Conservation (phyloP, 2,329 filamentous ascomycete species). For the Dactylellina leptospora region DNA sequence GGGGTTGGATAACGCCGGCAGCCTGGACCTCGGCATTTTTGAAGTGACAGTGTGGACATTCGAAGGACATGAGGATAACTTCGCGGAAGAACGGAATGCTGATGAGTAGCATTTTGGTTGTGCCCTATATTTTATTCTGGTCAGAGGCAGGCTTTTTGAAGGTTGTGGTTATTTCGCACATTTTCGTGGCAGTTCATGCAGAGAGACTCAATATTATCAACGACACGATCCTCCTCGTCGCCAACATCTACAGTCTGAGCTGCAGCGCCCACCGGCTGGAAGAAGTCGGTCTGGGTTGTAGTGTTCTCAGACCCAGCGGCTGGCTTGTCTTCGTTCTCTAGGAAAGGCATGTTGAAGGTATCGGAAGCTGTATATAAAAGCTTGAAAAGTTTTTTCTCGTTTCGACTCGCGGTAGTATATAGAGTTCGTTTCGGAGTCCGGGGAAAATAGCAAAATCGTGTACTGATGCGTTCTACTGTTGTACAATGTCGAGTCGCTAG, state of each 20-base stretch:
- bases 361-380: not conserved
- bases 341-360: conserved; percentile 34
- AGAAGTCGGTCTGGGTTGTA: conserved; percentile 53
- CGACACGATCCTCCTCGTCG: conserved; percentile 57
- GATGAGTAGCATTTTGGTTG: conserved; percentile 85
- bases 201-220: conserved; percentile 71
- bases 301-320: conserved; percentile 8
- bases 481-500: too few relatives aligned
- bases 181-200: conserved; percentile 88
- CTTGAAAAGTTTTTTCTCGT: not conserved
- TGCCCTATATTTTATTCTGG: conserved; percentile 70
- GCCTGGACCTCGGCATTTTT: conserved; percentile 94
- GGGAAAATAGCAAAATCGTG: too few relatives aligned
- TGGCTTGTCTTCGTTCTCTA: conserved; percentile 27
- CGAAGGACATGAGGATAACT: conserved; percentile 96
- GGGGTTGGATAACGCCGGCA: conserved; percentile 88
- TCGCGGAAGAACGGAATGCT: conserved; percentile 97
- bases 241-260: conserved; percentile 53
- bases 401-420: too few relatives aligned
- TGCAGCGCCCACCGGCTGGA: conserved; percentile 55
- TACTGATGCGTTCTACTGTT: too few relatives aligned
- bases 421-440: too few relatives aligned
- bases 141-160: conserved; percentile 26
- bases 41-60: conserved; percentile 86
- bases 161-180: conserved; percentile 63